Percentiles rank a stretch among this genome's conserved stretches.
Conservation (phyloP, 148 eudicot species). For the Vaccinium myrtillus region DNA sequence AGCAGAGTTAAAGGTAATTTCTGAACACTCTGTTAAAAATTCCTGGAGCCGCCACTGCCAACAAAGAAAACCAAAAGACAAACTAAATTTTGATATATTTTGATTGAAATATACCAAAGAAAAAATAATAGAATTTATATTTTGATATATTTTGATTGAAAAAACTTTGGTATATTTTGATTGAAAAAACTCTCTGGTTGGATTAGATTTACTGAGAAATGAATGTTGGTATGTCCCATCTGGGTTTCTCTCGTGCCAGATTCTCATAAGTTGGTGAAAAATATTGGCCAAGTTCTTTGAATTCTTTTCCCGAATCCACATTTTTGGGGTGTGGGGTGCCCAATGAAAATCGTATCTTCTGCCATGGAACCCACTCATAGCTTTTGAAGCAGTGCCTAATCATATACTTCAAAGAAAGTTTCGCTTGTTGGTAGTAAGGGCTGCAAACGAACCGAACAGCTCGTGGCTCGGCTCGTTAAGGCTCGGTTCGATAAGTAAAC, state of each 20-base stretch:
- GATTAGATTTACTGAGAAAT: neutral
- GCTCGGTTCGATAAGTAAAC: too few relatives aligned
- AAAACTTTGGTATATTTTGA: neutral
- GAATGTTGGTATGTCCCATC: constrained; percentile 1
- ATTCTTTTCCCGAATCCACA: neutral
- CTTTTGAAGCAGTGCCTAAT: neutral
- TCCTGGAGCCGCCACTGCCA: too few relatives aligned
- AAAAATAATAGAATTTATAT: too few relatives aligned
- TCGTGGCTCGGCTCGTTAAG: too few relatives aligned
- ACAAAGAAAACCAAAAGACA: too few relatives aligned
- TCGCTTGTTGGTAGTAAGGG: neutral
- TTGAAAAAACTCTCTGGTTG: neutral
- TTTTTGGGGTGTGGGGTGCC: neutral
- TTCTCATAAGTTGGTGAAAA: neutral
- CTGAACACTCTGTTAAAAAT: too few relatives aligned
- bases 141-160: neutral
- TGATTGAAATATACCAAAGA: too few relatives aligned
- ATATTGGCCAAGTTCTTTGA: neutral
- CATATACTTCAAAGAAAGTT: neutral
- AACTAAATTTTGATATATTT: neutral
- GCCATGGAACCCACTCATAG: neutral
- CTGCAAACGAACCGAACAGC: too few relatives aligned
- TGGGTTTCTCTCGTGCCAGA: neutral
- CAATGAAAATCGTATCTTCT: neutral
- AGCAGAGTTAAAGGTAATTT: too few relatives aligned